phyloP scores from a whole-genome alignment of 1,284 basidiomycete species.

The Amylostereum areolatum region DNA sequence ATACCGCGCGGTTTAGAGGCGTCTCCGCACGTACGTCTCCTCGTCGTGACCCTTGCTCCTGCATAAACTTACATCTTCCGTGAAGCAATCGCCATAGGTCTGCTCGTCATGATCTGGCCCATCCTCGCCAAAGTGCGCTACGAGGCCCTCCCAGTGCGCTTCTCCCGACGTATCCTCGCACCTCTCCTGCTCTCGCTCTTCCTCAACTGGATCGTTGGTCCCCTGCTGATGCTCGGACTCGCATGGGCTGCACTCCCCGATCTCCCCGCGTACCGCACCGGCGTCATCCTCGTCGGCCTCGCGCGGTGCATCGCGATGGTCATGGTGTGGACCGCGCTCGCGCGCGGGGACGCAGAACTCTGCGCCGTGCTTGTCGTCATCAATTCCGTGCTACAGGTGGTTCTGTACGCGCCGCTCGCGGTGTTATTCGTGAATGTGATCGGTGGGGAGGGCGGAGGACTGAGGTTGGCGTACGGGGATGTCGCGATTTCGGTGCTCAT shows the following conservation, averaged over 20 bases:
- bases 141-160: slow-evolving; percentile 59
- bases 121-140: slow-evolving; percentile 78
- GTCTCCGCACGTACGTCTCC: slow-evolving; percentile 55
- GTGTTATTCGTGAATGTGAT: slow-evolving; percentile 77
- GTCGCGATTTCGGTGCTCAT: slow-evolving; percentile 77
- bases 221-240: slow-evolving; percentile 76
- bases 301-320: slow-evolving; percentile 76
- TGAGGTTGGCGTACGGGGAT: slow-evolving; percentile 43
- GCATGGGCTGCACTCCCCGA: slow-evolving; percentile 87
- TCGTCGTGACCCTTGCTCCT: slow-evolving; percentile 8
- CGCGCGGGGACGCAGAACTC: slow-evolving; percentile 67
- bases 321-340: slow-evolving; percentile 82
- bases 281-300: slow-evolving; percentile 54
- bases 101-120: slow-evolving; percentile 91
- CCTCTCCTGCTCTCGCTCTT: slow-evolving; percentile 70
- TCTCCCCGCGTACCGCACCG: slow-evolving; percentile 50
- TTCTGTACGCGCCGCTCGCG: slow-evolving; percentile 73
- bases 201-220: slow-evolving; percentile 81
- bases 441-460: slow-evolving; percentile 42
- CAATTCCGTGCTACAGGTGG: slow-evolving; percentile 68
- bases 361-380: slow-evolving; percentile 70
- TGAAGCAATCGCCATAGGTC: slow-evolving; percentile 64
- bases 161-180: slow-evolving; percentile 60
- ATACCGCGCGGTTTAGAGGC: slow-evolving; percentile 43
- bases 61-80: slow-evolving; percentile 14